phyloP scores from a whole-genome alignment of 306 rosid species.

The Trifolium pratense region DNA sequence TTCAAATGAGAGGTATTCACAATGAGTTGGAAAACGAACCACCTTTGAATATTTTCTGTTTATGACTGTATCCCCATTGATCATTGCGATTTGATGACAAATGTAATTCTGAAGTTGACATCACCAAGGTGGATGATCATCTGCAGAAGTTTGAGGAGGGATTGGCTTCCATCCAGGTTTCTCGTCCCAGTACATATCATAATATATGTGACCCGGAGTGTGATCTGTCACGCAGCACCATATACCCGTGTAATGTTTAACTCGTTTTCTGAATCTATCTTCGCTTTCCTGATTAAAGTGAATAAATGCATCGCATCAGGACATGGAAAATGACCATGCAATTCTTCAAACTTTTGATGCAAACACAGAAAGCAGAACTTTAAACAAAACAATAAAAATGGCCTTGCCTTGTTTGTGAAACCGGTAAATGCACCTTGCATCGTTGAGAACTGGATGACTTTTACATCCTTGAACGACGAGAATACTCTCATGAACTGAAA shows the following conservation, averaged over 20 bases:
- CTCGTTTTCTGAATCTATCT: slow-evolving; percentile 74
- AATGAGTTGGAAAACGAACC: slow-evolving; percentile 32
- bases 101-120: slow-evolving; percentile 35
- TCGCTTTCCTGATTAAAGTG: slow-evolving; percentile 64
- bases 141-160: slow-evolving; percentile 81
- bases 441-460: slow-evolving; percentile 87
- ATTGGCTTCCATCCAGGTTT: slow-evolving; percentile 88
- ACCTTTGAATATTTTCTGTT: slow-evolving; percentile 13
- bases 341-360: slow-evolving; percentile 21
- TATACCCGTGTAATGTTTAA: slow-evolving; percentile 80
- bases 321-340: neutral
- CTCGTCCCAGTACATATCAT: slow-evolving; percentile 98
- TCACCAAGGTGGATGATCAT: slow-evolving; percentile 88
- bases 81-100: slow-evolving; percentile 5
- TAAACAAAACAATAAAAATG: neutral
- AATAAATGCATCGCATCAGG: slow-evolving; percentile 32
- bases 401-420: slow-evolving; percentile 74
- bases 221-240: slow-evolving; percentile 90
- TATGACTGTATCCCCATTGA: neutral
- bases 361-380: slow-evolving; percentile 14
- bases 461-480: slow-evolving; percentile 82
- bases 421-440: slow-evolving; percentile 85
- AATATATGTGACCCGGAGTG: slow-evolving; percentile 86
- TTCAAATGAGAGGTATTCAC: slow-evolving; percentile 9
- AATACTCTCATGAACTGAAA: slow-evolving; percentile 71